A percentile compares a stretch with the other conserved stretches of the same genome.
These are phyloP conservation scores for Cyclaneusma minus DNA, from an alignment of 2,329 filamentous ascomycete genomes.

Conservation along the genomic window DNA sequence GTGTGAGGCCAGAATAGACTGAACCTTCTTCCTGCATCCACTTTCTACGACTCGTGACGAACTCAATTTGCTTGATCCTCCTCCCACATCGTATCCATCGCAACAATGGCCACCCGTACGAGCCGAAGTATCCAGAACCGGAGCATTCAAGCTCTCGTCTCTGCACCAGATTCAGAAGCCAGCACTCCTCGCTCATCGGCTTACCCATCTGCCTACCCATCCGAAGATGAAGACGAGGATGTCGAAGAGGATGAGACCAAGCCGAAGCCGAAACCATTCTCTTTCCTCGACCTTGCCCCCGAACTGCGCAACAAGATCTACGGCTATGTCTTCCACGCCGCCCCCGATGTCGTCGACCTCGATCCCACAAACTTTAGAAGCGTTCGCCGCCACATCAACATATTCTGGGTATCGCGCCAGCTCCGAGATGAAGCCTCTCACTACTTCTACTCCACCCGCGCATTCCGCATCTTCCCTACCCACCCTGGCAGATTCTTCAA, in stretches of 20 bases:
- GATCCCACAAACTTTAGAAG: conserved; percentile 49
- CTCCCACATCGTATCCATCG: too few species aligned
- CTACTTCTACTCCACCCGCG: conserved; percentile 47
- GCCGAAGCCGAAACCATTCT: conserved; percentile 29
- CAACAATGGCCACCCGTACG: background rate
- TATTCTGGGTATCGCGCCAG: conserved; percentile 44
- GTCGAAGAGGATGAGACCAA: conserved; percentile 5
- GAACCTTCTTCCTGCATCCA: conserved; percentile 2
- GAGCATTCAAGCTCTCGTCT: too few species aligned
- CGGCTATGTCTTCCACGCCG: conserved; percentile 39
- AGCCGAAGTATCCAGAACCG: background rate
- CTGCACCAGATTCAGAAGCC: too few species aligned
- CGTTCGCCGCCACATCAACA: conserved; percentile 35
- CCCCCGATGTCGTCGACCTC: conserved; percentile 44
- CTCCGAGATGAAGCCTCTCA: conserved; percentile 49
- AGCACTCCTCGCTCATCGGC: too few species aligned
- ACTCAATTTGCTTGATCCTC: background rate
- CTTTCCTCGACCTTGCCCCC: conserved; percentile 50
- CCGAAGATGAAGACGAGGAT: conserved; percentile 11
- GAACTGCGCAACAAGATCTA: conserved; percentile 60
- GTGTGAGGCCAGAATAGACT: background rate
- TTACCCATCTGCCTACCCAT: conserved; percentile 12
- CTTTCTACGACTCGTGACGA: conserved; percentile 2
- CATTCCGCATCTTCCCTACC: conserved; percentile 52
- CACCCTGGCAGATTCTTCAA: conserved; percentile 52